A percentile compares a stretch with the other conserved stretches of the same genome.
Conservation (phyloP, 1,139 yeast genomes). For the Candida tunisiensis region DNA sequence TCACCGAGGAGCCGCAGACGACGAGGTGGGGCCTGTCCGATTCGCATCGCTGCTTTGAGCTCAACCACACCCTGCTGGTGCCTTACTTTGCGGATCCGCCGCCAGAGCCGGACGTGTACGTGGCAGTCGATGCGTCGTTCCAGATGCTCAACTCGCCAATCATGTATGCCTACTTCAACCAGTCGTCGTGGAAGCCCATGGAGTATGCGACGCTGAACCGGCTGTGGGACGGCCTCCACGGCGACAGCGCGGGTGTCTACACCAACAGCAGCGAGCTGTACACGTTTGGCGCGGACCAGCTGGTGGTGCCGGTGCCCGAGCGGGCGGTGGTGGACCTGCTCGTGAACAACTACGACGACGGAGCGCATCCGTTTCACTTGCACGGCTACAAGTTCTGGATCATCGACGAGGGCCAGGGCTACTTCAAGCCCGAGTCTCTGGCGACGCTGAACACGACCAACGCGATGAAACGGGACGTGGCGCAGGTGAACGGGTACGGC, state of each 20-base stretch:
- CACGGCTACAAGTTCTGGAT: conserved; percentile 81
- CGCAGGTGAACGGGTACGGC: conserved; percentile 40
- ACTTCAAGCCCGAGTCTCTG: conserved; percentile 26
- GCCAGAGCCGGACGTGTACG: conserved; percentile 10
- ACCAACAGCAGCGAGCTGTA: conserved; percentile 31
- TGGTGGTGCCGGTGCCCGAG: conserved; percentile 22
- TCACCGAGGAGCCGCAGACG: conserved; percentile 4
- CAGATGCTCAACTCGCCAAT: conserved; percentile 31
- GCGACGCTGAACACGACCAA: conserved; percentile 20
- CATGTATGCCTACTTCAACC: conserved; percentile 33
- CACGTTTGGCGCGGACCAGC: conserved; percentile 14
- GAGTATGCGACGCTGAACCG: conserved; percentile 29
- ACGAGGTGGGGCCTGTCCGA: conserved; percentile 9
- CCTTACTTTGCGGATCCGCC: conserved; percentile 13
- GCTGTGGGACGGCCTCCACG: conserved; percentile 17
- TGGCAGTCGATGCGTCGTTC: conserved; percentile 18
- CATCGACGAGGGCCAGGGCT: conserved; percentile 28
- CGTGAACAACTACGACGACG: conserved; percentile 61
- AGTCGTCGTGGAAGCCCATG: conserved; percentile 30
- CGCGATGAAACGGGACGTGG: conserved; percentile 53
- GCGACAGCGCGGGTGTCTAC: conserved; percentile 32
- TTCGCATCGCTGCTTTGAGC: conserved; percentile 17
- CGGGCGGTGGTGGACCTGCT: conserved; percentile 53
- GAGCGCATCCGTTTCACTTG: conserved; percentile 85
- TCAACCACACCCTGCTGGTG: conserved; percentile 15